phyloP scores from a whole-genome alignment of 1,284 basidiomycete genomes.

The Ganoderma meredithae region DNA sequence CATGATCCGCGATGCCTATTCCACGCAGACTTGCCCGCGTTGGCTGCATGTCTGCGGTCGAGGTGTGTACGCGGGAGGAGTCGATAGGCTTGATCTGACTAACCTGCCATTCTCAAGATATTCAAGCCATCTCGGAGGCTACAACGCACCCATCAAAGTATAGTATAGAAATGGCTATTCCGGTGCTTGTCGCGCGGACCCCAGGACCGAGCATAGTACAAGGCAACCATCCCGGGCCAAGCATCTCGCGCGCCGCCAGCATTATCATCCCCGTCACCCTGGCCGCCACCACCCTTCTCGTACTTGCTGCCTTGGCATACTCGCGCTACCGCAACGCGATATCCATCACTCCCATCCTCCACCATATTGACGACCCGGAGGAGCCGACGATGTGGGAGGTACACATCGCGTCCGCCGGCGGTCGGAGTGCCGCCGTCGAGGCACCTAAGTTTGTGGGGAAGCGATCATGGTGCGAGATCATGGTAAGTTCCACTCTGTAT shows the following conservation, averaged over 20 bases:
- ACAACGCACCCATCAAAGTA: not conserved
- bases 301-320: not conserved
- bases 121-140: not conserved
- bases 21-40: not conserved
- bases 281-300: not conserved
- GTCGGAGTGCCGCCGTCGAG: not conserved
- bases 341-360: not conserved
- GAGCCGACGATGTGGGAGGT: conserved; percentile 1
- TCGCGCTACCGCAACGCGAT: not conserved
- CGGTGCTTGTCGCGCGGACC: not conserved
- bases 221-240: not conserved
- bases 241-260: not conserved
- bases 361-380: not conserved
- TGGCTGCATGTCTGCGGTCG: not conserved
- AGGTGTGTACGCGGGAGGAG: not conserved
- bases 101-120: not conserved
- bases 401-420: not conserved
- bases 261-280: not conserved
- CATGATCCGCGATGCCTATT: too few species aligned
- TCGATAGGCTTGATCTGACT: not conserved
- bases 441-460: not conserved
- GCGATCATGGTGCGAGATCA: not conserved
- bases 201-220: not conserved
- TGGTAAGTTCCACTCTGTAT: not conserved
- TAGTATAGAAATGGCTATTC: not conserved